Evolutionary conservation across 169 alveolate genomes (phyloP), one percentile per base, ranked within the genome.

Genomic region (Plasmodium malariae): DNA sequence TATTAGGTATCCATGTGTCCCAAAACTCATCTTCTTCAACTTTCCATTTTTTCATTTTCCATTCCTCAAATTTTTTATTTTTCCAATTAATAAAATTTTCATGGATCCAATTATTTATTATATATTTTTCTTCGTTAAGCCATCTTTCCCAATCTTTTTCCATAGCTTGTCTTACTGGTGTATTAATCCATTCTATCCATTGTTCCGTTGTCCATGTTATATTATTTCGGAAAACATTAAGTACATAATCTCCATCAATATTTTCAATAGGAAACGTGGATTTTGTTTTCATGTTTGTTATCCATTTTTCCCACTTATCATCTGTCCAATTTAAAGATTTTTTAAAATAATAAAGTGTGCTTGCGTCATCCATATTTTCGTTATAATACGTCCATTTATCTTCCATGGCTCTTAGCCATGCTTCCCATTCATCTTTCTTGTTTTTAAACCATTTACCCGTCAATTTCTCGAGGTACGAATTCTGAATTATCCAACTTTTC

Each of bases 101-200:
- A 14, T 17, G 6, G 26, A 26, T 63, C 73, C 73, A 63, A 21
- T 63, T 63, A 28, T 26, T 17, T 63, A 63, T 24, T 63, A 24
- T 63, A 43, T 63, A 28, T 63, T 63, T 12, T 24, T 63, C 73
- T 63, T 63, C 73, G 0, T 5, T 40, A 63, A 63, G 2, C 73
- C 73, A 63, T n/a, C 28, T 32, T 63, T 28, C 54, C 73, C 73
- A 63, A 63, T 63, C 73, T 24, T 63, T 63, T 4, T 63, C 73
- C 73, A 63, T 63, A 63, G 54, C 34, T 63, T 28, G 26, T 12
- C 73, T 63, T 6, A 63, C 43, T 63, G 45, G 21, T 63, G 73
- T 63, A 17, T 28, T 1, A 28, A 63, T 63, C 73, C 73, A 63
- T 43, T 63, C 73, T 24, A 32, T 63, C 73, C 73, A 63, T 63